Conservation (phyloP, 352 stramenopile genomes). For the Globisporangium viniferum region DNA sequence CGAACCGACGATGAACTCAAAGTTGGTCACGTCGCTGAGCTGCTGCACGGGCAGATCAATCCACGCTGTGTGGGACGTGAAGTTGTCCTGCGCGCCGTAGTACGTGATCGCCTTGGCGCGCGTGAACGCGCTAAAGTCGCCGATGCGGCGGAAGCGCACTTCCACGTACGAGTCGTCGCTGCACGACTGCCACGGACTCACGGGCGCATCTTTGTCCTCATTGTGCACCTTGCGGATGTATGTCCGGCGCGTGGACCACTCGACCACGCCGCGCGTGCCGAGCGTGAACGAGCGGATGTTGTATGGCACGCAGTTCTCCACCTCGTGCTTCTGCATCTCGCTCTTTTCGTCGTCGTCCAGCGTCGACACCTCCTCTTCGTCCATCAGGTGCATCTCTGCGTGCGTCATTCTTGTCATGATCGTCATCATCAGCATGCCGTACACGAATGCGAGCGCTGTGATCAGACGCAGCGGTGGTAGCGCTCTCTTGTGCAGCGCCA, state of each 20-base stretch:
- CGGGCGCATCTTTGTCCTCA: slow-evolving; percentile 20
- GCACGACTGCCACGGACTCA: slow-evolving; percentile 66
- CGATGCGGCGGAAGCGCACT: slow-evolving; percentile 48
- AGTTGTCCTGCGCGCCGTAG: slow-evolving; percentile 44
- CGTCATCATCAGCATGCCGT: background rate
- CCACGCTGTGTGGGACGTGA: slow-evolving; percentile 67
- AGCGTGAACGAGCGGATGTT: slow-evolving; percentile 70
- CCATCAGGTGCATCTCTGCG: slow-evolving; percentile 31
- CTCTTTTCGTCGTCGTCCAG: slow-evolving; percentile 48
- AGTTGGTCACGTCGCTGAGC: slow-evolving; percentile 15
- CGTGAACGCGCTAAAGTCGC: slow-evolving; percentile 32
- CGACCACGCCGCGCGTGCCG: slow-evolving; percentile 47
- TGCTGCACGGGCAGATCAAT: slow-evolving; percentile 30
- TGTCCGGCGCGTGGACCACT: slow-evolving; percentile 70
- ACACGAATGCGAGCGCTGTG: background rate
- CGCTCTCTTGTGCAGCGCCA: background rate
- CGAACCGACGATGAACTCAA: slow-evolving; percentile 78
- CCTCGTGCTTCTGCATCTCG: slow-evolving; percentile 73
- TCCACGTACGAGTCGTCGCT: slow-evolving; percentile 59
- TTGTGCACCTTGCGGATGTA: slow-evolving; percentile 67
- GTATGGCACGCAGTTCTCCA: slow-evolving; percentile 85
- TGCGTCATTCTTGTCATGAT: background rate
- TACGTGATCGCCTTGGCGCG: slow-evolving; percentile 53
- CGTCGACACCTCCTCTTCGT: slow-evolving; percentile 31
- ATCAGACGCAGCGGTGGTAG: background rate